Evolutionary conservation across 805 yeast genomes (phyloP), one percentile per base, ranked within the genome.

Genomic region (Diddensiella santjacobensis): DNA sequence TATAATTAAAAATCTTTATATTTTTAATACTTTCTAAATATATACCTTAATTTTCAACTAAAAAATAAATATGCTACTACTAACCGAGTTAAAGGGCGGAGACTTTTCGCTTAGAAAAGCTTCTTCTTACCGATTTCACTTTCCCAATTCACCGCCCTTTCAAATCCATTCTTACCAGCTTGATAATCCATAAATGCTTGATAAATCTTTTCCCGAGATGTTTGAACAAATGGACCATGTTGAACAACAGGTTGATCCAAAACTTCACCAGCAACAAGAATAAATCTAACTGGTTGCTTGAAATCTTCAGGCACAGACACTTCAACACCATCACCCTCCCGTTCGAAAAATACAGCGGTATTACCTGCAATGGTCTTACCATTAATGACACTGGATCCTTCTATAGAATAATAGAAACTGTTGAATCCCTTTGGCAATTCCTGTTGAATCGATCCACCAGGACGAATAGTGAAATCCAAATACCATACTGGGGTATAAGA

Each of bases 141-240:
- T 41, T 59, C 65, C 69, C 69, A 65, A 42, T 53, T 48, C 13
- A 50, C 55, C n/a, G 66, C 65, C 15, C 65, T 47, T 47, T 65
- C 69, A 44, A 65, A 65, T n/a, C 69, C 69, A 49, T 65, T 65
- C 33, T 50, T 39, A 13, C 59, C 60, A 43, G 68, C 63, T 65
- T 84, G 91, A 63, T 84, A 90, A 62, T 85, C 89, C 65, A 69
- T 58, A 58, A 86, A 81, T 0, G 87, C 93, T 57, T 83, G 67
- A 55, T 79, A 74, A 51, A 89, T 82, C 53, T 78, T 79, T 45
- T 80, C 84, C 47, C 74, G 73, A 19, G 83, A 69, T 4, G 85
- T 78, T 52, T 86, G 91, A 17, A 89, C 96, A 62, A 89, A 90
- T 11, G 96, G 96, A 15, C 96, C 96, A 62, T 88, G 83, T 62